Evolutionary conservation across 805 yeast genomes (phyloP), one percentile per base, ranked within the genome.

Genomic region (Yarrowia phangngaensis): DNA sequence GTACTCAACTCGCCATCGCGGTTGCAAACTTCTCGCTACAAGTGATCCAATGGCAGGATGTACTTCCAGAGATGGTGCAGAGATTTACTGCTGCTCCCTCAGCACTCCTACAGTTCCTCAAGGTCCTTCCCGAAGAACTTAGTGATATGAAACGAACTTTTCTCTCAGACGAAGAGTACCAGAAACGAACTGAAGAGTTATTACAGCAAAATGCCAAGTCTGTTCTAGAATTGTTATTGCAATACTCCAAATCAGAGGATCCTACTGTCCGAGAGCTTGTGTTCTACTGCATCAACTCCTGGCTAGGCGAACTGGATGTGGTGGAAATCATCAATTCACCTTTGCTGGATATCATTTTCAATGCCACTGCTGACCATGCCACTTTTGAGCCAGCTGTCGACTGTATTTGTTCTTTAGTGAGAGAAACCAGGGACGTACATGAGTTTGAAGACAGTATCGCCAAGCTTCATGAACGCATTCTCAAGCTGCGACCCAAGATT

Each of bases 41-140:
- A 64, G 78, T 73, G 54, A 61, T 82, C 23, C 68, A 70, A 22
- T 92, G 97, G 97, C 58, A 65, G 5, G 70, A 77, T 54, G 84
- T 95, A 1, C 61, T 88, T 4, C 71, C 68, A 17, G 95, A 88
- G 55, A 74, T 87, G 50, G 76, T 84, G 12, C 53, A 70, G 4
- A 61, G 66, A 14, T 64, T 83, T 28, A 70, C 75, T 13, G 47
- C 59, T 12, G 61, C 68, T 38, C 61, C 74, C 57, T 66, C 64
- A 49, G 64, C 77, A 40, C 63, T 90, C 32, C 69, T 94, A 50
- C 94, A 85, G 60, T 88, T 90, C 59, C 73, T 92, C 54, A 81
- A 80, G 61, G 81, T 92, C 45, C 68, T 92, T 51, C 98, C 99
- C 1, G 97, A 92, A 63, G 98, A 92, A 65, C 73, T 88, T 33